Percentiles rank a stretch among this genome's conserved stretches.
phyloP scores from a whole-genome alignment of 1,139 yeast genomes.

The Petasospora rhodanensis region DNA sequence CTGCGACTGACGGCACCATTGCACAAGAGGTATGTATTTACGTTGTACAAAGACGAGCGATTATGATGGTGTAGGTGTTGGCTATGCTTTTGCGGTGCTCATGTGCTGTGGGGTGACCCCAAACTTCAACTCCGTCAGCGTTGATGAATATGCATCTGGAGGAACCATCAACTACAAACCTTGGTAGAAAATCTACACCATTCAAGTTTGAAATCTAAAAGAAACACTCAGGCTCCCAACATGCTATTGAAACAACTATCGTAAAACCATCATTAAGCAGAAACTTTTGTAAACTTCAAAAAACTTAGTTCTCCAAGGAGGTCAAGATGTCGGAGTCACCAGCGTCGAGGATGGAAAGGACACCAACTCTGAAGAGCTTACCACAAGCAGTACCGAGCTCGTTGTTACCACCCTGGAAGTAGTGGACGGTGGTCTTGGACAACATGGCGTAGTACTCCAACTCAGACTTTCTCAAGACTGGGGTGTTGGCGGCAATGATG shows the following conservation, averaged over 20 bases:
- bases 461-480: slow-evolving; percentile 99
- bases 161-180: no score
- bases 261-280: slow-evolving; percentile 2
- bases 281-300: no score
- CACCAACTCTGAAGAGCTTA: slow-evolving; percentile 99
- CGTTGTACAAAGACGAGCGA: no score
- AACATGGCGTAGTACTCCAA: slow-evolving; percentile 99
- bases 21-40: no score
- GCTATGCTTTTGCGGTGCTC: no score
- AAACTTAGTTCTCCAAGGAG: slow-evolving; percentile 22
- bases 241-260: slow-evolving; percentile 4
- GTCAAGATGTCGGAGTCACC: slow-evolving; percentile 99
- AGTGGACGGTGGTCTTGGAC: slow-evolving; percentile 93
- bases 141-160: no score
- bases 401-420: slow-evolving; percentile 99
- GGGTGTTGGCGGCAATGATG: slow-evolving; percentile 99
- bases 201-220: no score
- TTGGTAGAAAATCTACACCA: no score
- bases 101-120: no score
- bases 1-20: no score
- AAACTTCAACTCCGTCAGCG: no score
- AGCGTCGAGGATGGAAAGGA: slow-evolving; percentile 91
- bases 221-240: slow-evolving; percentile 2
- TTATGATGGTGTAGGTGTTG: no score
- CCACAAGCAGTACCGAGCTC: slow-evolving; percentile 99